Evolutionary conservation across 495 filamentous ascomycete genomes (phyloP).

Genomic region (Zalerion maritima): DNA sequence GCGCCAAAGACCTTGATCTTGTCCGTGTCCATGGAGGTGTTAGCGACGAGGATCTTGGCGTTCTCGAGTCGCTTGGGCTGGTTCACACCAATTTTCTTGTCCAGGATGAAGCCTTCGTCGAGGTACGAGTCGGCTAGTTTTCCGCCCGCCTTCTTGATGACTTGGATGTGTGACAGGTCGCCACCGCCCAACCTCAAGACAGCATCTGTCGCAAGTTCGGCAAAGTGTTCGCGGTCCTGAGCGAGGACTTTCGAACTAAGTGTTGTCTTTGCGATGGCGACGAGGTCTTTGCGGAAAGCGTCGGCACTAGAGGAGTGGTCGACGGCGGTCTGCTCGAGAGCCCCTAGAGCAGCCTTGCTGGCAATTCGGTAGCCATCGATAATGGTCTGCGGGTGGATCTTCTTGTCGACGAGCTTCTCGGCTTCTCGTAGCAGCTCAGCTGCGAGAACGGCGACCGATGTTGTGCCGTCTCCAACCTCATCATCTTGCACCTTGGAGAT

Average conservation of each 20-base stretch:
- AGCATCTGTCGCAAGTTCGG: constrained; percentile 81
- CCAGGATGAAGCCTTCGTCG: constrained; percentile 94
- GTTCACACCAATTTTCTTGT: constrained; percentile 98
- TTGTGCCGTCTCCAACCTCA: constrained; percentile 91
- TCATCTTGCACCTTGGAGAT: constrained; percentile 99
- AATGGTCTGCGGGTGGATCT: constrained; percentile 98
- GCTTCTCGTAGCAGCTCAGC: constrained; percentile 93
- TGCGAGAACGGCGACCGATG: constrained; percentile 74
- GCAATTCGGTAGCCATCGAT: constrained; percentile 99
- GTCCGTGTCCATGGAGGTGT: constrained; percentile 98
- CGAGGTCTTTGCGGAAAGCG: constrained; percentile 77
- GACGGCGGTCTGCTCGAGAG: constrained; percentile 69
- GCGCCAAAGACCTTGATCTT: constrained; percentile 99
- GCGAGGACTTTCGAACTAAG: constrained; percentile 93
- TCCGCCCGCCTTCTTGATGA: constrained; percentile 98
- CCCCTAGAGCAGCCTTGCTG: constrained; percentile 68
- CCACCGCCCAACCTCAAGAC: constrained; percentile 80
- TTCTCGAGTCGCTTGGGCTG: constrained; percentile 95
- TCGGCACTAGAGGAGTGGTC: constrained; percentile 73
- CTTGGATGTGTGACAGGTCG: constrained; percentile 94
- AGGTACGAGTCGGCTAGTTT: constrained; percentile 95
- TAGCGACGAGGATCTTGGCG: constrained; percentile 92
- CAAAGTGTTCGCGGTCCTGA: constrained; percentile 87
- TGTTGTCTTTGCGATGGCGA: constrained; percentile 88
- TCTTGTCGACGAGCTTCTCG: constrained; percentile 90